These are phyloP conservation scores for Penicillium sp. DNA, from an alignment of 2,329 filamentous ascomycete genomes.

Conservation along the genomic window DNA sequence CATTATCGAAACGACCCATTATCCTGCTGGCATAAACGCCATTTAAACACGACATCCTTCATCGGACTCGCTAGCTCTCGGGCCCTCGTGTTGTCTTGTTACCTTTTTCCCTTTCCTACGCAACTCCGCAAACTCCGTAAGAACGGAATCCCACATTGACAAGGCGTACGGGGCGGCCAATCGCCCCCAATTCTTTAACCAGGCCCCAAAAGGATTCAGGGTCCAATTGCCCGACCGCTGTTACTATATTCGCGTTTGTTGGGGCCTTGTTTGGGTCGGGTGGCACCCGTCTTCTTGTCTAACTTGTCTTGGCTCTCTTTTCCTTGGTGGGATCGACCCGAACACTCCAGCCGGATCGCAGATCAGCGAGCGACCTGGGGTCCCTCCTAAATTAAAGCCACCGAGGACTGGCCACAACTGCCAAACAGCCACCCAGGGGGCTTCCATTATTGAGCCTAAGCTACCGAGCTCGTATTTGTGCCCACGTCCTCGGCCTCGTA, in stretches of 20 bases:
- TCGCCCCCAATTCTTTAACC: background rate
- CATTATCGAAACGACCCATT: too few species aligned
- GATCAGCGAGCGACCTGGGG: conserved; percentile 34
- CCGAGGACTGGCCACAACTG: conserved; percentile 9
- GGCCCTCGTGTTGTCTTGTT: conserved; percentile 6
- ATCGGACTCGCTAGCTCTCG: background rate
- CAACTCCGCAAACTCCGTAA: background rate
- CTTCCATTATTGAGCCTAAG: conserved; percentile 1
- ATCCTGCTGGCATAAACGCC: too few species aligned
- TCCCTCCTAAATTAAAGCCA: conserved; percentile 9
- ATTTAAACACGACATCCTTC: background rate
- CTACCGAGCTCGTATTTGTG: conserved; percentile 7
- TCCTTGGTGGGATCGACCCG: conserved; percentile 35
- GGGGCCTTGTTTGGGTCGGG: conserved; percentile 18
- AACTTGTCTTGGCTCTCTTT: conserved; percentile 27
- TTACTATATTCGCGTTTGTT: background rate
- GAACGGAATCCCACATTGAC: too few species aligned
- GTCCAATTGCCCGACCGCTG: conserved; percentile 4
- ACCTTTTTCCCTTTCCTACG: background rate
- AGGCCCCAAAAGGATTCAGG: background rate
- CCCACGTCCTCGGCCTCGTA: background rate
- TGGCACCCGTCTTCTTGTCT: conserved; percentile 5
- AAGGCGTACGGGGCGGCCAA: background rate
- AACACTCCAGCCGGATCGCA: conserved; percentile 33
- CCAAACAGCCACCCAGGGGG: conserved; percentile 12